Evolutionary conservation across 257 asterid species (phyloP), one percentile per base, ranked within the genome.

Genomic region (Gynochthodes officinalis): DNA sequence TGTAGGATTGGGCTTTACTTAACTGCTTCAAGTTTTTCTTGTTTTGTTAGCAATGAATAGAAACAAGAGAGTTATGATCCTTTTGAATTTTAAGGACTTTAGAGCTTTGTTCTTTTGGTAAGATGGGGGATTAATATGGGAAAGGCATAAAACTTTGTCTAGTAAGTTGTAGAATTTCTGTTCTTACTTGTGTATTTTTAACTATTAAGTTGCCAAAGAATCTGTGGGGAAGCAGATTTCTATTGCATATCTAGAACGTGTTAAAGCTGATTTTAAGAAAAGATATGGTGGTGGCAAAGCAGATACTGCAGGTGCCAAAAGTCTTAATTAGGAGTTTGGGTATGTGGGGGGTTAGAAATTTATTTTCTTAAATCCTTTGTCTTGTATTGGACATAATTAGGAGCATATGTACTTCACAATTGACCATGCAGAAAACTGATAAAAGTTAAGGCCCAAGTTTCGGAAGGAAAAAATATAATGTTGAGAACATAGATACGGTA

Each of bases 221-320:
- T 88, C 98, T 1, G 96, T 80, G 18, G 96, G 96, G 39, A 95
- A 92, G 74, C 98, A 92, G 85, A 92, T 95, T 63, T 88, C 97
- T 14, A 79, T 92, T 52, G 97, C 97, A 52, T 85, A 88, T 81
- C 70, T 95, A 80, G 99, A 95, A 82, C 95, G 98, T 10, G 59
- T 92, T 61, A 92, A 82, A 83, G 93, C 89, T 1, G 98, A 95
- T 80, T 95, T 95, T 83, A 95, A 64, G 88, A 89, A 88, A 81
- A 83, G 97, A 84, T 95, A 88, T 63, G 97, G 99, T 11, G 97
- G 97, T 69, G 99, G 98, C 58, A 89, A 86, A 86, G 99, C 99
- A 30, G 93, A 81, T 69, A 95, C 99, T 7, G 95, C 97, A 33
- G 88, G 73, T 82, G 96, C 96, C 53, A 87, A 88, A 81, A 86